These are phyloP conservation scores for Entomortierella lignicola DNA, from an alignment of 192 early-diverging fungal species.

Conservation along the genomic window DNA sequence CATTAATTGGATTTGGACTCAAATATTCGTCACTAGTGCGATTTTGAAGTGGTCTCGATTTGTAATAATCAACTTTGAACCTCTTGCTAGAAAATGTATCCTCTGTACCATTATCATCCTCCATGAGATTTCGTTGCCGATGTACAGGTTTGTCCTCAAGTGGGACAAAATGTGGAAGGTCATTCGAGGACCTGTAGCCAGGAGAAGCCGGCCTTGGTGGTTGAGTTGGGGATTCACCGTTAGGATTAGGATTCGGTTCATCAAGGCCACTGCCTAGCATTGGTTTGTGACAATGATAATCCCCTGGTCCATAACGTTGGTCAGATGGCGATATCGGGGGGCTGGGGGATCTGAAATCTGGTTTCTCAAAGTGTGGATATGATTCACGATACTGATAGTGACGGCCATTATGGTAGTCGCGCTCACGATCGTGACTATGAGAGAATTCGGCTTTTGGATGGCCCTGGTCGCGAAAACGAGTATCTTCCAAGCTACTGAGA, in stretches of 20 bases:
- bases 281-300: not conserved
- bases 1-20: not conserved
- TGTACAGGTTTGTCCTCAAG: not conserved
- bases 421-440: not conserved
- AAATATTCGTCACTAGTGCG: slow-evolving; percentile 20
- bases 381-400: not conserved
- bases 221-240: slow-evolving; percentile 40
- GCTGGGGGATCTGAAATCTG: not conserved
- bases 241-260: slow-evolving; percentile 33
- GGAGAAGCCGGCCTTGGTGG: slow-evolving; percentile 3
- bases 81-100: slow-evolving; percentile 5
- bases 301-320: not conserved
- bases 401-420: not conserved
- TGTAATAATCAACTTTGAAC: not conserved
- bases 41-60: not conserved
- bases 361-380: not conserved
- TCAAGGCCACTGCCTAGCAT: slow-evolving; percentile 14
- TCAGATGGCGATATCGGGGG: slow-evolving; percentile 1
- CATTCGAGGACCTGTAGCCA: not conserved
- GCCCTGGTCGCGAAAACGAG: slow-evolving; percentile 33
- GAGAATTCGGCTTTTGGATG: slow-evolving; percentile 10
- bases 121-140: not conserved
- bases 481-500: slow-evolving; percentile 34
- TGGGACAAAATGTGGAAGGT: slow-evolving; percentile 16
- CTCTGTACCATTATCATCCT: not conserved